Base-by-base conservation (phyloP, 176 grass and related monocot species). In the Oryza glaberrima region DNA sequence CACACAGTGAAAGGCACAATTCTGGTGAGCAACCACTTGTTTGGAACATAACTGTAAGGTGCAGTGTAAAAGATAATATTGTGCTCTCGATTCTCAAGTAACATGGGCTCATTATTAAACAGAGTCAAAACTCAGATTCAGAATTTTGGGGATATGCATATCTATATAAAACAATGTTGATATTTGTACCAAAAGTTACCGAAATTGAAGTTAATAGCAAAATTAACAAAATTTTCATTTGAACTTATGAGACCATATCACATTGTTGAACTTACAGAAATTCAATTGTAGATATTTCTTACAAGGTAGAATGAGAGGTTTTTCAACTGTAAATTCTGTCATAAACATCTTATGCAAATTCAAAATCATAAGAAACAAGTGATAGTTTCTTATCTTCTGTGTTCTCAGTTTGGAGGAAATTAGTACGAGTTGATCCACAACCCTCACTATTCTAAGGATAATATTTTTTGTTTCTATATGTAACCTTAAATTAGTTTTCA, bases 1-100 rank as follows among this genome's bases (percentile, higher is more conserved):
- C 11, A 47, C 36, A 82, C 23, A 19, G 67, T 86, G 67, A 60
- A 61, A 61, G 88, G 88, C 67, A 83, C 88, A 40, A 25, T 90
- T 83, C 19, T 90, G 74, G 88, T 90, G 79, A 86, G 83, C 26
- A 73, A 58, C 22, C 63, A 56, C 51, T 54, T 43, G 8, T 17
- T 67, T 67, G 22, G 58, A 83, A 72, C 61, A 26, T 65, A 83
- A 74, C 65, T 79, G 16, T 79, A 17, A 52, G 41, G 23, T 19
- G 45, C 71, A n/a, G 65, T 77, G 73, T 63, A 82, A 61, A 74
- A 41, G 44, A 28, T 70, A 68, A 38, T 71, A 70, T 28, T 63
- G 34, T 7, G 0, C 63, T 58, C 51, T 19, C 54, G 3, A n/a
- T 3, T 73, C 20, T 26, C 45, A 67, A 75, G 14, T 16, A 63